Conservation (phyloP, 352 stramenopile species). For the Pythium monospermum region DNA sequence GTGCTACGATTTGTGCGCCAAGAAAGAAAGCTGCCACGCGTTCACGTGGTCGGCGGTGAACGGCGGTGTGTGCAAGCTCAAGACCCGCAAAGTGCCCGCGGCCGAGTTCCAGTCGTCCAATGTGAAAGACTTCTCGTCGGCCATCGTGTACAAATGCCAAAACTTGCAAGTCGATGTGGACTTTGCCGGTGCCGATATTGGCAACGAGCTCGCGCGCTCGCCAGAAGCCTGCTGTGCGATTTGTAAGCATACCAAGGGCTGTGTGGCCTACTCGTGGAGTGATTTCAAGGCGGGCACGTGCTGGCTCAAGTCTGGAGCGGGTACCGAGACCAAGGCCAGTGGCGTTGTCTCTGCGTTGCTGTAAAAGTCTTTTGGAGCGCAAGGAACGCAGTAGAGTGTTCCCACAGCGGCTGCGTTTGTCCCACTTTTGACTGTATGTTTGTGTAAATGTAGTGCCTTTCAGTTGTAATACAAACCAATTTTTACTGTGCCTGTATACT, state of each 20-base stretch:
- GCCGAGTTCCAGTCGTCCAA: conserved; percentile 5
- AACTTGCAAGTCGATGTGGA: conserved; percentile 22
- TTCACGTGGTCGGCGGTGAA: conserved; percentile 25
- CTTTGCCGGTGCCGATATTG: conserved; percentile 23
- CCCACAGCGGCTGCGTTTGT: too few relatives aligned
- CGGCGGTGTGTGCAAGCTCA: conserved; percentile 24
- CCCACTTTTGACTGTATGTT: too few relatives aligned
- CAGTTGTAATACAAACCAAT: too few relatives aligned
- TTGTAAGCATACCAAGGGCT: conserved; percentile 23
- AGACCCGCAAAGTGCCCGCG: conserved; percentile 20
- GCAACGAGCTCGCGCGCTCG: conserved; percentile 11
- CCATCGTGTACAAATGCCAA: conserved; percentile 32
- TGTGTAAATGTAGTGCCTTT: too few relatives aligned
- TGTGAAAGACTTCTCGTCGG: conserved; percentile 10
- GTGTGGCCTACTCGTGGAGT: conserved; percentile 27
- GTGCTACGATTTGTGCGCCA: conserved; percentile 23
- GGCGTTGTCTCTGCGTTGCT: conserved; percentile 21
- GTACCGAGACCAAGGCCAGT: conserved; percentile 7
- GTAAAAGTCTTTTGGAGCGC: conserved; percentile 19
- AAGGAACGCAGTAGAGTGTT: too few relatives aligned
- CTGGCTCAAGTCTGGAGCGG: conserved; percentile 29
- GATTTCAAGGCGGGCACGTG: conserved; percentile 30
- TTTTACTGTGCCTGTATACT: too few relatives aligned
- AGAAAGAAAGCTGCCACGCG: conserved; percentile 16
- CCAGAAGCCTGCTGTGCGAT: conserved; percentile 30